Conservation (phyloP, 345 rosid genomes). For the Kernera saxatilis region DNA sequence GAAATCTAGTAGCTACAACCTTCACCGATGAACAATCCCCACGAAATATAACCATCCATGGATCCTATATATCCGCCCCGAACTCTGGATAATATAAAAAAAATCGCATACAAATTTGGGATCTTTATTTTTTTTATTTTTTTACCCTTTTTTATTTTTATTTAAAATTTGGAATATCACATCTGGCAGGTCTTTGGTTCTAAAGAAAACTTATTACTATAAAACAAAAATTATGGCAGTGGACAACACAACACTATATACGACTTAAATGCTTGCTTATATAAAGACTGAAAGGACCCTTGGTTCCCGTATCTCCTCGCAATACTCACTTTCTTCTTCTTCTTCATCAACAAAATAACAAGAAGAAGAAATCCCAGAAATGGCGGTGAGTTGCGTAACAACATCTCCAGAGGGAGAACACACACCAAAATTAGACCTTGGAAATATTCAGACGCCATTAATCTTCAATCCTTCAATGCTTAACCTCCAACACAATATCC, state of each 20-base stretch:
- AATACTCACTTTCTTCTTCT: slow-evolving; percentile 8
- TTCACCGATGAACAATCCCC: no score
- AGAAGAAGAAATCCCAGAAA: slow-evolving; percentile 10
- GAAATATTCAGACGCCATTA: slow-evolving; percentile 33
- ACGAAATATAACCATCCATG: no score
- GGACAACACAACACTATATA: slow-evolving; percentile 9
- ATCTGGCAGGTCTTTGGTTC: background rate
- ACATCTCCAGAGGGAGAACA: slow-evolving; percentile 28
- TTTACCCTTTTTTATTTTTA: no score
- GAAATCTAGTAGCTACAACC: no score
- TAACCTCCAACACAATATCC: slow-evolving; percentile 46
- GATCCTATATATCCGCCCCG: no score
- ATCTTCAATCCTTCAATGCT: slow-evolving; percentile 73
- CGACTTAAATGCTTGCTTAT: slow-evolving; percentile 15
- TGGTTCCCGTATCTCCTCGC: slow-evolving; percentile 15
- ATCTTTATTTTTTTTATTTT: no score
- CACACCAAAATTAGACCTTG: slow-evolving; percentile 26
- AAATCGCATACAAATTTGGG: no score
- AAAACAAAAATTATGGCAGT: background rate
- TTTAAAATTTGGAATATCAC: no score
- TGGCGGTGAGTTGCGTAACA: slow-evolving; percentile 40
- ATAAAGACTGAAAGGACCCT: slow-evolving; percentile 2
- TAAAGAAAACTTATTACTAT: background rate
- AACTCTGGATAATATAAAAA: no score
- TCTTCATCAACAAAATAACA: background rate